Percentiles rank a stretch among this genome's conserved stretches.
phyloP scores from a whole-genome alignment of 1,284 basidiomycete genomes.

The Tilletia setariae region DNA sequence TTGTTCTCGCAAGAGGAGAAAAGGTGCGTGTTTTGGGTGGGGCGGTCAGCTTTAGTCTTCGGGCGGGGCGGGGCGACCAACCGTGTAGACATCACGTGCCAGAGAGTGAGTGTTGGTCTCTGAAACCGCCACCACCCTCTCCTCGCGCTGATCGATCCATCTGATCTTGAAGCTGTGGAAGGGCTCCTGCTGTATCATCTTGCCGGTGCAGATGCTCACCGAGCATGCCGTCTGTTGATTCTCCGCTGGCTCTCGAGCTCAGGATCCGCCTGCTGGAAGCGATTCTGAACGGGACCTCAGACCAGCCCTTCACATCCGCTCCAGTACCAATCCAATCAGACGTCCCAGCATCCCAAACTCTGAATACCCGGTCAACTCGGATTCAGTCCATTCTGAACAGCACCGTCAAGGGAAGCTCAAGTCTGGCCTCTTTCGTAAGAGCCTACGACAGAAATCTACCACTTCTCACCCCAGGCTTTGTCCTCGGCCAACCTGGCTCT shows the following conservation, averaged over 20 bases:
- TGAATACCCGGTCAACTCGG: neutral
- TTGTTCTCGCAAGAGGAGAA: no score
- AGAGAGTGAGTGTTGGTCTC: neutral
- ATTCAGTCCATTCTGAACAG: neutral
- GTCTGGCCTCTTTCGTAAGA: slow-evolving; percentile 10
- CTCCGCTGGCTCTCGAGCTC: slow-evolving; percentile 10
- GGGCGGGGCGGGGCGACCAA: no score
- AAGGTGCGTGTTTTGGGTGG: no score
- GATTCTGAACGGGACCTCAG: neutral
- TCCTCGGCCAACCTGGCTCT: neutral
- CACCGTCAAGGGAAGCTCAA: slow-evolving; percentile 14
- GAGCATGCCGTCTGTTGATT: slow-evolving; percentile 1
- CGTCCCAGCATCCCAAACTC: neutral
- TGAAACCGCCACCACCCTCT: neutral
- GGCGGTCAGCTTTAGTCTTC: no score
- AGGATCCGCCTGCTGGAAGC: slow-evolving; percentile 9
- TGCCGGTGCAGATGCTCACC: neutral
- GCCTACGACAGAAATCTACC: slow-evolving; percentile 8
- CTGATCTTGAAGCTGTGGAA: neutral
- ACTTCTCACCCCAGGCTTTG: neutral
- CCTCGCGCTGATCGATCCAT: neutral
- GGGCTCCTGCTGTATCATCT: neutral
- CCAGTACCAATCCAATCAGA: neutral
- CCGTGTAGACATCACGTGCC: no score
- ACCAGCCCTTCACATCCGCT: neutral